Evolutionary conservation across 176 grass and related monocot genomes (phyloP), one percentile per base, ranked within the genome.

Genomic region (Triticum monococcum): DNA sequence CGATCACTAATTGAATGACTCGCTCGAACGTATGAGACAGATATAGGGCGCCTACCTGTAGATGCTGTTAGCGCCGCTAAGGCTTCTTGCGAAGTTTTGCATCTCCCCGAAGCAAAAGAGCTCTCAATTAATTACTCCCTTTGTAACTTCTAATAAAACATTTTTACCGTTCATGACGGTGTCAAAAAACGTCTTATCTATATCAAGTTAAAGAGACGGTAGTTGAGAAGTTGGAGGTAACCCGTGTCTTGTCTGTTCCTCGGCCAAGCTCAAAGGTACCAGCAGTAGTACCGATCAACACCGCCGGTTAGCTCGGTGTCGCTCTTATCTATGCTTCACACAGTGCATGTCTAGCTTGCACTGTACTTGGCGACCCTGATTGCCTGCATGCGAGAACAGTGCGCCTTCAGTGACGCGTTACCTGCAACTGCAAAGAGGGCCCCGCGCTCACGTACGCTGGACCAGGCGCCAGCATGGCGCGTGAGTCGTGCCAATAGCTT

Each of bases 331-430:
- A 12, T 52, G 2, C 18, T 57, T 23, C 33, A 3, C 68, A 35
- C 61, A 68, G 61, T 48, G 30, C 26, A 28, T n/a, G 66, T 59
- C 82, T 89, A 67, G 68, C 77, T 85, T 75, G 77, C 88, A 60
- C 46, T 74, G 82, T 75, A 85, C 82, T 81, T 14, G 18, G 25
- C 43, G 35, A 35, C 45, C 40, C 46, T 81, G 77, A 35, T 76
- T 74, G 87, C 59, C 25, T 54, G 67, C 66, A 25, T 54, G 67
- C 67, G 10, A 66, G 12, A 80, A 81, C 68, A 85, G 68, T 74
- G 70, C 14, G 56, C 45, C 36, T 31, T 61, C 33, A 72, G 68
- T 60, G 56, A 46, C 37, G 64, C 23, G 2, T 25, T 43, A 64
- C 59, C 78, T 31, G 37, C 61, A 46, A 80, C 56, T 59, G 56